phyloP scores from a whole-genome alignment of 768 basidiomycete genomes.

The Podaxis pistillaris region DNA sequence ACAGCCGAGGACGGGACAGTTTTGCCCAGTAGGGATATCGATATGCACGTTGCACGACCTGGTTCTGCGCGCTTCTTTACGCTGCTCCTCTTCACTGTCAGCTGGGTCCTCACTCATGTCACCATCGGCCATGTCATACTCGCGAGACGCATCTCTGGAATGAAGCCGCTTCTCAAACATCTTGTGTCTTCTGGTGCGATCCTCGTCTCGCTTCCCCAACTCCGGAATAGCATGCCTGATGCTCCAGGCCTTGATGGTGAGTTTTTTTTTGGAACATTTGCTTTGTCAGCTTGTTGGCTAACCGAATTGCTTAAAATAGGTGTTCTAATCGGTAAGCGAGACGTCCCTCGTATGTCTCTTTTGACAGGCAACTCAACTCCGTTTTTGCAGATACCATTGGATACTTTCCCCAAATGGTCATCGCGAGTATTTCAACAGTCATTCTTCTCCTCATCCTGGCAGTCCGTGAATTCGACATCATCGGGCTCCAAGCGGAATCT shows the following conservation, averaged over 20 bases:
- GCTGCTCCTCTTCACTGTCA: conserved; percentile 43
- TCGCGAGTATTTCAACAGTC: conserved; percentile 38
- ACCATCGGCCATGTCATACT: conserved; percentile 45
- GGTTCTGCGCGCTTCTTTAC: conserved; percentile 42
- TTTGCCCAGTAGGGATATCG: conserved; percentile 40
- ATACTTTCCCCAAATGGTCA: conserved; percentile 58
- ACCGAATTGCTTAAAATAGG: conserved; percentile 25
- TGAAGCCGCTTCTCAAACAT: conserved; percentile 33
- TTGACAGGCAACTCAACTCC: not conserved
- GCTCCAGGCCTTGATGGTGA: conserved; percentile 49
- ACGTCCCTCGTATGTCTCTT: not conserved
- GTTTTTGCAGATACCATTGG: conserved; percentile 45
- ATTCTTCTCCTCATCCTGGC: conserved; percentile 41
- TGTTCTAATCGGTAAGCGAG: conserved; percentile 43
- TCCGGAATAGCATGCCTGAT: conserved; percentile 57
- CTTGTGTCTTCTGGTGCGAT: conserved; percentile 39
- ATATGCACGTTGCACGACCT: conserved; percentile 44
- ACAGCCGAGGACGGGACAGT: conserved; percentile 7
- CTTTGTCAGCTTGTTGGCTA: conserved; percentile 5
- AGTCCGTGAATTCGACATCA: conserved; percentile 37
- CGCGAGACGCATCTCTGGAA: conserved; percentile 32
- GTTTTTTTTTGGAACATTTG: conserved; percentile 10
- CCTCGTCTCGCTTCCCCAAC: conserved; percentile 45
- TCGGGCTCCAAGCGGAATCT: conserved; percentile 13
- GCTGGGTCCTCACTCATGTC: conserved; percentile 56